Base-by-base conservation (phyloP, 352 stramenopile genomes). In the Globisporangium canariense region DNA sequence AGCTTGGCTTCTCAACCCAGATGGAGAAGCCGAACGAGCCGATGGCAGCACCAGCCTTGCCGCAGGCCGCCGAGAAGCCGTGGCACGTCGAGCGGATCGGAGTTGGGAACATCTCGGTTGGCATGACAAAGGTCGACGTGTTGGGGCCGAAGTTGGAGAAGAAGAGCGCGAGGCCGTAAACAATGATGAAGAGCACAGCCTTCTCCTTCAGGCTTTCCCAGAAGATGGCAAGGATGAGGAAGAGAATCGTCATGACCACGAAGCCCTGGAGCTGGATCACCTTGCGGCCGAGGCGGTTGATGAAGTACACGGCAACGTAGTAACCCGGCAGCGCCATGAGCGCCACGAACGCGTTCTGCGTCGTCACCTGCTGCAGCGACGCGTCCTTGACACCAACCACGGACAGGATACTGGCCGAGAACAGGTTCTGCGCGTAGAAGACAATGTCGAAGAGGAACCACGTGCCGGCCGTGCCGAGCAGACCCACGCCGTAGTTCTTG, bases 381-480 rank as follows among this genome's bases (percentile, higher is more conserved):
- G 73, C 36, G 51, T 88, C 62, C 0, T 70, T 28, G n/a, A 88
- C 68, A 18, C 81, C 81, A 4, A 91, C 68, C 8, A 91, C 80
- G 0, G 71, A 74, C 50, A 91, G 34, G 34, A 93, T 89, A 20
- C 69, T 83, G 7, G 81, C 81, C 11, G 81, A 90, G 65, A 93
- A 94, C 13, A 94, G 65, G 58, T 89, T 90, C 64, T 91, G 81
- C 3, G 83, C 79, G 64, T 90, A 92, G 61, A 88, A 94, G 6
- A 91, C 77, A 57, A 96, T 87, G 61, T 94, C 88, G 65, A 93
- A 93, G 10, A 94, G 75, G 67, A 96, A 93, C 86, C 88, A 96
- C 49, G 81, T 81, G 60, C 79, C 83, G 0, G 87, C 85, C 40
- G 77, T 89, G 3, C 85, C 87, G 6, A 93, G 41, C 5, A 95